Conservation (phyloP, 2,329 filamentous ascomycete genomes). For the Phaeosphaeria sp. region DNA sequence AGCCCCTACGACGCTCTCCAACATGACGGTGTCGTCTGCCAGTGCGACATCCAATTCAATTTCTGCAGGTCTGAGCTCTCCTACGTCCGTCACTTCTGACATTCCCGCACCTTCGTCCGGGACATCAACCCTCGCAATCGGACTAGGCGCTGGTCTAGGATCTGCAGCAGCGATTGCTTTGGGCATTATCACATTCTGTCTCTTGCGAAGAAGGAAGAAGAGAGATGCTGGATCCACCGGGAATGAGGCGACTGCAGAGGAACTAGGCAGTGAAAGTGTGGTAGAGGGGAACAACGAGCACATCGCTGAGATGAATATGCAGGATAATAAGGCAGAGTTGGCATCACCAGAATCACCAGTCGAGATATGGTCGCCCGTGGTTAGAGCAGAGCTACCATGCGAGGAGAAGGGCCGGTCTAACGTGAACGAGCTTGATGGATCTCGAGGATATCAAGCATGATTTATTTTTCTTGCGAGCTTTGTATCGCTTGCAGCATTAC, state of each 20-base stretch:
- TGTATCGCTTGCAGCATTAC: neutral
- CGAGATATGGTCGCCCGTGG: conserved; percentile 1
- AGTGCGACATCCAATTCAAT: neutral
- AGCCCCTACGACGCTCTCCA: neutral
- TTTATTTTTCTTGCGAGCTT: neutral
- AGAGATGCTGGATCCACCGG: neutral
- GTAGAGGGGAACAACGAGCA: neutral
- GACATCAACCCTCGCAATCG: conserved; percentile 1
- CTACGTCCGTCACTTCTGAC: neutral
- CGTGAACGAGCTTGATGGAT: neutral
- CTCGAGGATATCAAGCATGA: neutral
- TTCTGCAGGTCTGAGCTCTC: neutral
- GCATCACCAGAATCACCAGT: neutral
- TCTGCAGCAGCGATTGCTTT: neutral
- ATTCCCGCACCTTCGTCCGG: neutral
- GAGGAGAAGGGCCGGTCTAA: neutral
- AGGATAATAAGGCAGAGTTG: neutral
- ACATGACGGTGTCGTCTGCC: neutral
- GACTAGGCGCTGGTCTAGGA: conserved; percentile 1
- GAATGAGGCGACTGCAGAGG: neutral
- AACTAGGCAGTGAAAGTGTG: neutral
- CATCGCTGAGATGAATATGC: neutral
- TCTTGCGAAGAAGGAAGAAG: conserved; percentile 1
- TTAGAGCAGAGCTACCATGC: neutral
- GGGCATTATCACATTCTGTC: neutral